Percentiles rank a stretch among this genome's conserved stretches.
These are phyloP conservation scores for Pachysandra terminalis DNA, from an alignment of 164 flowering plant genomes.

Conservation along the genomic window DNA sequence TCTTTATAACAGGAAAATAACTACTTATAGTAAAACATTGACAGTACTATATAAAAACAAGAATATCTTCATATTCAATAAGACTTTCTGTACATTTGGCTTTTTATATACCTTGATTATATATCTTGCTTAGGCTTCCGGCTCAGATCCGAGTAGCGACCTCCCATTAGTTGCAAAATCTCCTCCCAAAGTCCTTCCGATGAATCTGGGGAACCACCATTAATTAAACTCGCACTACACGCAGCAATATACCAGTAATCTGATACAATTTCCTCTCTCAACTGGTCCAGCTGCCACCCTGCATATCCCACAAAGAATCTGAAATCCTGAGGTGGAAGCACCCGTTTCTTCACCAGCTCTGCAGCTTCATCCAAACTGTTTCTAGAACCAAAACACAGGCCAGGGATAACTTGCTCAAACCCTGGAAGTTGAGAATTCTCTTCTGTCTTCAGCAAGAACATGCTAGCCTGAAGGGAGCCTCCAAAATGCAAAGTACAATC, in stretches of 20 bases:
- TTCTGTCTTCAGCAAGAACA: conserved; percentile 58
- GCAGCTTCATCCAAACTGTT: conserved; percentile 76
- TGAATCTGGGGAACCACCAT: conserved; percentile 35
- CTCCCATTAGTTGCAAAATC: conserved; percentile 93
- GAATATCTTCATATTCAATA: conserved; percentile 8
- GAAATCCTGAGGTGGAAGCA: conserved; percentile 68
- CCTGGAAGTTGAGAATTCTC: conserved; percentile 41
- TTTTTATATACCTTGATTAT: conserved; percentile 10
- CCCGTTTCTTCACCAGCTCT: conserved; percentile 63
- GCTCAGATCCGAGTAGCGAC: conserved; percentile 86
- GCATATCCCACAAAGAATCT: conserved; percentile 92
- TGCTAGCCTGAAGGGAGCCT: conserved; percentile 89
- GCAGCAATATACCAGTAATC: conserved; percentile 89
- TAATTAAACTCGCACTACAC: conserved; percentile 69
- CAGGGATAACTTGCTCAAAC: conserved; percentile 87
- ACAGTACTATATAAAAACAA: too few species aligned
- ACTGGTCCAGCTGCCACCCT: conserved; percentile 89
- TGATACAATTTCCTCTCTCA: conserved; percentile 79
- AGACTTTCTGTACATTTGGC: conserved; percentile 32
- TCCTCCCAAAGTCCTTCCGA: conserved; percentile 80
- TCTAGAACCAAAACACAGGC: conserved; percentile 70
- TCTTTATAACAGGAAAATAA: too few species aligned
- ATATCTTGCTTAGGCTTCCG: conserved; percentile 84
- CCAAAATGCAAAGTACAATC: conserved; percentile 85
- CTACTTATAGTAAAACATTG: too few species aligned